phyloP scores from a whole-genome alignment of 768 basidiomycete genomes.

The Lentinula raphanica region DNA sequence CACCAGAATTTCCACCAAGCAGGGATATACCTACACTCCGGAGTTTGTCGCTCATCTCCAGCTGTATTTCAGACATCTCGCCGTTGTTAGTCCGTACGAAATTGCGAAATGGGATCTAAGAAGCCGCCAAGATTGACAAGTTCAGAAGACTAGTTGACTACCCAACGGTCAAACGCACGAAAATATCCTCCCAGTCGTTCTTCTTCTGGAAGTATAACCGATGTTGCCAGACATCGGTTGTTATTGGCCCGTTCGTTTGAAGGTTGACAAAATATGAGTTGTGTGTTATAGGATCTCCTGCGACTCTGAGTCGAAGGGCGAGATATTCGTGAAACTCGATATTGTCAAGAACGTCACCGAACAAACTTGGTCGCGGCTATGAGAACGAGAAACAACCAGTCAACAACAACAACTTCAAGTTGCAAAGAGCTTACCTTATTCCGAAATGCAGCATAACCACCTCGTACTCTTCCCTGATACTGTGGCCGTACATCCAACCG shows the following conservation, averaged over 20 bases:
- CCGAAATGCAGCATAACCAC: slow-evolving; percentile 89
- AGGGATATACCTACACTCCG: slow-evolving; percentile 83
- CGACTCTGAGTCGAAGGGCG: slow-evolving; percentile 70
- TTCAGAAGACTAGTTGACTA: slow-evolving; percentile 8
- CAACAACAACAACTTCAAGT: neutral
- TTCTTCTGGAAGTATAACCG: slow-evolving; percentile 74
- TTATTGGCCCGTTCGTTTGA: slow-evolving; percentile 78
- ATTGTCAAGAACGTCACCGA: slow-evolving; percentile 84
- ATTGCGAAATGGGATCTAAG: slow-evolving; percentile 73
- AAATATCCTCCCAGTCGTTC: slow-evolving; percentile 76
- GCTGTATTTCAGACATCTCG: slow-evolving; percentile 62
- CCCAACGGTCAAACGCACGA: slow-evolving; percentile 41
- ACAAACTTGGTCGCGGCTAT: slow-evolving; percentile 74
- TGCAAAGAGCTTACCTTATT: slow-evolving; percentile 53
- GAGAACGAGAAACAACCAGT: too few relatives aligned
- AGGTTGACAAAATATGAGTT: slow-evolving; percentile 92
- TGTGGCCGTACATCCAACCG: slow-evolving; percentile 60
- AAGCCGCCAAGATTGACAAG: slow-evolving; percentile 7
- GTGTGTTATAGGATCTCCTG: slow-evolving; percentile 70
- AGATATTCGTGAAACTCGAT: slow-evolving; percentile 78
- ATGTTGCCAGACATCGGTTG: slow-evolving; percentile 93
- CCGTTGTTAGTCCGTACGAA: slow-evolving; percentile 75
- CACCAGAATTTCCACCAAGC: slow-evolving; percentile 76
- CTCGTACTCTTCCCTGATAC: slow-evolving; percentile 64
- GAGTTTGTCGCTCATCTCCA: slow-evolving; percentile 72